Conservation (phyloP, 345 rosid species). For the Bruguiera sexangula region DNA sequence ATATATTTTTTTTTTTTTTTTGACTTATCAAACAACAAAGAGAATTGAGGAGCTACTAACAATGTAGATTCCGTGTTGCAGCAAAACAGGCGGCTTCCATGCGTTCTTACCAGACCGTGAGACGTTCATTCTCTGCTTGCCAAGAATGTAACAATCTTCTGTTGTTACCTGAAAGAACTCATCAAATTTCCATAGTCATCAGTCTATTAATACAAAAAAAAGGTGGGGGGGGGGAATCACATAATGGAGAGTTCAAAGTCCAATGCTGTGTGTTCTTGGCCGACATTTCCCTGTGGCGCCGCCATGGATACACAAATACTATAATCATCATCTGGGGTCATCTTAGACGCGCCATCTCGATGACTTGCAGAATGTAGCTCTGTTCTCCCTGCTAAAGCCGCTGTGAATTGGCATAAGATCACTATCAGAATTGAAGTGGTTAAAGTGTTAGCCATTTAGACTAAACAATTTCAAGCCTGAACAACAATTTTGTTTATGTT, state of each 20-base stretch:
- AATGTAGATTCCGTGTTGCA: slow-evolving; percentile 46
- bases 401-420: neutral
- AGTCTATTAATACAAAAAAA: neutral
- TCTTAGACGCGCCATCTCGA: neutral
- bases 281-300: slow-evolving; percentile 30
- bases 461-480: too few relatives aligned
- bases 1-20: too few relatives aligned
- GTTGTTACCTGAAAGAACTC: slow-evolving; percentile 42
- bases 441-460: slow-evolving; percentile 2
- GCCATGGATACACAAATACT: slow-evolving; percentile 33
- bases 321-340: neutral
- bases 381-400: neutral
- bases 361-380: neutral
- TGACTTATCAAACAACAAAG: neutral
- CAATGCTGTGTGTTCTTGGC: slow-evolving; percentile 31
- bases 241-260: neutral
- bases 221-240: too few relatives aligned
- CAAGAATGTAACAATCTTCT: slow-evolving; percentile 45
- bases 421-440: neutral
- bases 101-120: slow-evolving; percentile 22
- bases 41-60: slow-evolving; percentile 16
- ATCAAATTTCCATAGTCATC: neutral
- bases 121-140: slow-evolving; percentile 42
- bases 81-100: slow-evolving; percentile 42
- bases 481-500: too few relatives aligned